Base-by-base conservation (phyloP, 2,329 filamentous ascomycete species). In the Alternaria panax region DNA sequence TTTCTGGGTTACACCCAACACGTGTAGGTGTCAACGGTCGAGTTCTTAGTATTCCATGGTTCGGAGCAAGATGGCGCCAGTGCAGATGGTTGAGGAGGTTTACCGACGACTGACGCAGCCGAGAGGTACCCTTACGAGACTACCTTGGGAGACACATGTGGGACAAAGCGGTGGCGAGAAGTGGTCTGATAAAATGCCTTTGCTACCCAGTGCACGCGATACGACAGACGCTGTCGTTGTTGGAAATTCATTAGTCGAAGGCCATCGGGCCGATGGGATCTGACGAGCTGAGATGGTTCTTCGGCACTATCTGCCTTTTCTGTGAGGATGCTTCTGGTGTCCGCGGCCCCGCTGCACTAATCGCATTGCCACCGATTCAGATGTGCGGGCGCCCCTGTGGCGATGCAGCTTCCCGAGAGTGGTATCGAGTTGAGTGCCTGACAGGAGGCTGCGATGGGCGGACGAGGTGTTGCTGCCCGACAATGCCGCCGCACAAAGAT, bases 351-450 rank as follows among this genome's bases (percentile, higher is more conserved):
- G 59, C 60, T 53, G 52, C 60, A 56, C 58, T 63, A 53, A 63
- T 66, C 64, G 56, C 54, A 51, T 43, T 54, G 58, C 54, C 53
- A 50, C 54, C 61, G 64, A 63, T 65, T 61, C 59, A 63, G 60
- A 65, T 67, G 58, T 32, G 51, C 32, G 36, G 48, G n/a, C 52
- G 50, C 63, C 63, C 55, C 41, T 57, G 57, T 28, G 46, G 27
- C 38, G 45, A 36, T 54, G 34, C 61, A 59, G 62, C 62, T 64
- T 67, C 63, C 63, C 63, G 63, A 66, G 50, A 42, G 55, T 48
- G 25, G 46, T 48, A 60, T 55, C 38, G 47, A 22, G 45, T 55
- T 38, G 38, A 42, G 56, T 43, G 54, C 50, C 50, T 50, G 41
- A 22, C 28, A 22, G 18, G 45, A 51, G n/a, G 53, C 28, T 25